phyloP scores from a whole-genome alignment of 2,329 filamentous ascomycete genomes.

The Exserohilum turcica region DNA sequence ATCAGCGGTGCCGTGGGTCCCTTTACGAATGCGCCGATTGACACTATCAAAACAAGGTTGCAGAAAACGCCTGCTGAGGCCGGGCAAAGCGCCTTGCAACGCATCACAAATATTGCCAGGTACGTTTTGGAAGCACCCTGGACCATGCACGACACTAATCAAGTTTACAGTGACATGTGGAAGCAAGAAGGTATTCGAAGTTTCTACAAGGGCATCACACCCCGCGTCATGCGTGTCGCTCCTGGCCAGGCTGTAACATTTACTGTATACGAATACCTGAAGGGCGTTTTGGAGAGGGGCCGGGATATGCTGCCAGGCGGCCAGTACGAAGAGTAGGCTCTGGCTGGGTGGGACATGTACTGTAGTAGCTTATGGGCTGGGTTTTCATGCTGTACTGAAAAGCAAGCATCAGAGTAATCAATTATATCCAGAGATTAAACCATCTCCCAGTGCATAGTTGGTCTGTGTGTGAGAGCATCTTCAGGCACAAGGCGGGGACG shows the following conservation, averaged over 20 bases:
- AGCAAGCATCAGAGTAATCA: neutral
- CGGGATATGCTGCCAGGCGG: conserved; percentile 54
- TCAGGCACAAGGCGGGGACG: neutral
- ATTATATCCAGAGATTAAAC: neutral
- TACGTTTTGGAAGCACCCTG: conserved; percentile 36
- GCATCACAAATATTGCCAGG: conserved; percentile 76
- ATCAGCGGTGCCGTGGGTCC: conserved; percentile 94
- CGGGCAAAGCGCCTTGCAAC: conserved; percentile 77
- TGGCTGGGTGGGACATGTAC: neutral
- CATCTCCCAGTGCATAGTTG: neutral
- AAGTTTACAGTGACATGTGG: conserved; percentile 52
- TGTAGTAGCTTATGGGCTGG: neutral
- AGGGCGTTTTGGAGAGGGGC: conserved; percentile 55
- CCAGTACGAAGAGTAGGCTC: conserved; percentile 55
- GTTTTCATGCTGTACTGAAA: neutral
- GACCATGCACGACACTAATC: conserved; percentile 12
- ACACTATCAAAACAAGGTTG: conserved; percentile 97
- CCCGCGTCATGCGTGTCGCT: conserved; percentile 94
- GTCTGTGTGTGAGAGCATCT: neutral
- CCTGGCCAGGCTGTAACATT: conserved; percentile 87
- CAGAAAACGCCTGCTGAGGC: conserved; percentile 85
- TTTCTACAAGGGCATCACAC: conserved; percentile 99
- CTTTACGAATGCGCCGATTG: conserved; percentile 94
- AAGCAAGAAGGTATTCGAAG: conserved; percentile 91
- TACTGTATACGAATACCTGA: conserved; percentile 61